A percentile compares a stretch with the other conserved stretches of the same genome.
These are phyloP conservation scores for Fraxinus angustifolia DNA, from an alignment of 305 asterid genomes.

Conservation along the genomic window DNA sequence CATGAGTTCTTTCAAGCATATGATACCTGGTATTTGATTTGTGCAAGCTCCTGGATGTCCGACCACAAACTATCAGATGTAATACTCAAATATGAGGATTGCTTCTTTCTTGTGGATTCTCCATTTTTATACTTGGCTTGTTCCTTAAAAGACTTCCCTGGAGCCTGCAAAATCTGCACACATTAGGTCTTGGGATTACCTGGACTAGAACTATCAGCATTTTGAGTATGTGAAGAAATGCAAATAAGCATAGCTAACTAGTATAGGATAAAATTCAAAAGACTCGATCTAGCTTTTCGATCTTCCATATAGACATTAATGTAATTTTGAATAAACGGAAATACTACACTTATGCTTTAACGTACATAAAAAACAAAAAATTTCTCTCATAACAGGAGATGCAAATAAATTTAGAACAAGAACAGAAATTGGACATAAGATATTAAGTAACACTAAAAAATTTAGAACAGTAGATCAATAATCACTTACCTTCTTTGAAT, in stretches of 20 bases:
- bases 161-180: conserved; percentile 36
- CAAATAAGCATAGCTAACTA: background rate
- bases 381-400: background rate
- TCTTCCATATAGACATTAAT: conserved; percentile 5
- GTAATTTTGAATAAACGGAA: conserved; percentile 2
- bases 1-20: background rate
- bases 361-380: conserved; percentile 3
- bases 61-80: conserved; percentile 82
- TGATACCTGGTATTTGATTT: conserved; percentile 77
- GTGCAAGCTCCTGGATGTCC: conserved; percentile 75
- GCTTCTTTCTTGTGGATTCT: conserved; percentile 52
- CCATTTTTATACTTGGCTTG: conserved; percentile 49
- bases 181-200: conserved; percentile 16
- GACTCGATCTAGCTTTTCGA: conserved; percentile 7
- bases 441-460: background rate
- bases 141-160: conserved; percentile 57
- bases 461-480: background rate
- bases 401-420: background rate
- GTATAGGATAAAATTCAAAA: background rate
- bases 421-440: background rate
- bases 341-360: background rate
- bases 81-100: conserved; percentile 46
- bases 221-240: conserved; percentile 2
- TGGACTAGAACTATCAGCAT: background rate
- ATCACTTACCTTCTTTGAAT: conserved; percentile 59